These are phyloP conservation scores for Tillandsia fasciculata DNA, from an alignment of 176 grass and related monocot species.

Conservation along the genomic window DNA sequence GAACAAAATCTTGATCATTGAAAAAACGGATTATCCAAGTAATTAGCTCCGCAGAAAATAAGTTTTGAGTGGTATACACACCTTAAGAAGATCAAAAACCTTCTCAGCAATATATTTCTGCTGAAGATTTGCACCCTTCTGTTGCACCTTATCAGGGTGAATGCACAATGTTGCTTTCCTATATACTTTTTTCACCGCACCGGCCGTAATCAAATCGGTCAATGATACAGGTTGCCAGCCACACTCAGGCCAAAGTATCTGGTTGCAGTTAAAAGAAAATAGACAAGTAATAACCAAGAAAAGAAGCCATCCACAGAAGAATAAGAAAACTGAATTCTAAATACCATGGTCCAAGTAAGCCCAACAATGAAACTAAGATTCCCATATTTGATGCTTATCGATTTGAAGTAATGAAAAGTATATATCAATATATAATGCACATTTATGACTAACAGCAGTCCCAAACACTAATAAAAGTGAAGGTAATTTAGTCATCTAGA, in stretches of 20 bases:
- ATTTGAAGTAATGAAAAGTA: too few relatives aligned
- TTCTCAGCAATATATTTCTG: constrained; percentile 49
- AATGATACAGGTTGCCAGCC: constrained; percentile 38
- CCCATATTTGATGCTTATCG: too few relatives aligned
- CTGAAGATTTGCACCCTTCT: constrained; percentile 38
- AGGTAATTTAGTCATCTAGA: too few relatives aligned
- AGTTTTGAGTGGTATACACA: neutral
- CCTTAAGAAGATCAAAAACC: constrained; percentile 51
- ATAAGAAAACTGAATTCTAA: too few relatives aligned
- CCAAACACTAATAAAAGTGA: too few relatives aligned
- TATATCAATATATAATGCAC: too few relatives aligned
- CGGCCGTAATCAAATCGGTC: constrained; percentile 32
- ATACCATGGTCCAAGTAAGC: too few relatives aligned
- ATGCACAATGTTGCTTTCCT: constrained; percentile 43
- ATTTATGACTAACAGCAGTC: too few relatives aligned
- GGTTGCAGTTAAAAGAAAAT: constrained; percentile 9
- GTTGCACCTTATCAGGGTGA: constrained; percentile 48
- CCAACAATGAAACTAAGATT: too few relatives aligned
- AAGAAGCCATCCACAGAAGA: neutral
- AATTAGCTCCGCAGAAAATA: neutral
- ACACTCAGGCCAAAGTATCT: constrained; percentile 43
- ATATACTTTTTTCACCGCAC: constrained; percentile 35
- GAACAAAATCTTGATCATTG: too few relatives aligned
- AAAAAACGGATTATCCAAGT: neutral
- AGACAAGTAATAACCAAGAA: neutral